Percentiles rank a stretch among this genome's conserved stretches.
Conservation (phyloP, 805 yeast genomes). For the Saccharomycopsis sp. region DNA sequence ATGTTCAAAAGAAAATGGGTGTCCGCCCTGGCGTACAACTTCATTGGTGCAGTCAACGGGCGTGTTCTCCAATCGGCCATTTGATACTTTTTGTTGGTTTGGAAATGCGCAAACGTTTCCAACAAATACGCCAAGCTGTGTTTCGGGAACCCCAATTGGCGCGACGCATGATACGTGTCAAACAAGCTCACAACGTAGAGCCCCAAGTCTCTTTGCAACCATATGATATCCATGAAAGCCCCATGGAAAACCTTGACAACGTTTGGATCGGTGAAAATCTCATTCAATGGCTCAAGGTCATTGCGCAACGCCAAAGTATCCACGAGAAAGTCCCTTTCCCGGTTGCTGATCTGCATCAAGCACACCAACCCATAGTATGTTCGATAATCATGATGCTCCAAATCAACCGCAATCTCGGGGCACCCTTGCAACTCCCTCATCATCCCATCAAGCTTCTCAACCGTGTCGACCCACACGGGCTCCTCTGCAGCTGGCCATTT, state of each 20-base stretch:
- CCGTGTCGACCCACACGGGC: slow-evolving; percentile 62
- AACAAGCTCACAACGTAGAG: slow-evolving; percentile 80
- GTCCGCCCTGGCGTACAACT: slow-evolving; percentile 85
- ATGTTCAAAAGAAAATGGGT: slow-evolving; percentile 85
- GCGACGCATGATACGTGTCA: slow-evolving; percentile 89
- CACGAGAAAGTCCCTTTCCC: slow-evolving; percentile 75
- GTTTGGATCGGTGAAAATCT: slow-evolving; percentile 69
- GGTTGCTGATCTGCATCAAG: slow-evolving; percentile 82
- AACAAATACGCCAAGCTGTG: slow-evolving; percentile 78
- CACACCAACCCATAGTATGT: slow-evolving; percentile 86
- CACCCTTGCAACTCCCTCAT: slow-evolving; percentile 40
- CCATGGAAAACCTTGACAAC: slow-evolving; percentile 91
- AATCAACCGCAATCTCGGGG: slow-evolving; percentile 78
- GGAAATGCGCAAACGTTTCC: slow-evolving; percentile 71
- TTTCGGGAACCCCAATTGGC: slow-evolving; percentile 67
- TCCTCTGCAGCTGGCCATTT: slow-evolving; percentile 57
- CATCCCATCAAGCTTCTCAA: slow-evolving; percentile 45
- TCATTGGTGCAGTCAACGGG: slow-evolving; percentile 70
- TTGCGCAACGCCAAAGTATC: slow-evolving; percentile 79
- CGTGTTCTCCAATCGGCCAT: slow-evolving; percentile 94
- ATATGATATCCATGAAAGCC: slow-evolving; percentile 90
- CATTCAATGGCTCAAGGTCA: slow-evolving; percentile 57
- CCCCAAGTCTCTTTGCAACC: slow-evolving; percentile 96
- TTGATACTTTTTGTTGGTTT: slow-evolving; percentile 90
- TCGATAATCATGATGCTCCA: slow-evolving; percentile 92